Evolutionary conservation across 331 rosid genomes (phyloP).

Genomic region (Ulmus americana): DNA sequence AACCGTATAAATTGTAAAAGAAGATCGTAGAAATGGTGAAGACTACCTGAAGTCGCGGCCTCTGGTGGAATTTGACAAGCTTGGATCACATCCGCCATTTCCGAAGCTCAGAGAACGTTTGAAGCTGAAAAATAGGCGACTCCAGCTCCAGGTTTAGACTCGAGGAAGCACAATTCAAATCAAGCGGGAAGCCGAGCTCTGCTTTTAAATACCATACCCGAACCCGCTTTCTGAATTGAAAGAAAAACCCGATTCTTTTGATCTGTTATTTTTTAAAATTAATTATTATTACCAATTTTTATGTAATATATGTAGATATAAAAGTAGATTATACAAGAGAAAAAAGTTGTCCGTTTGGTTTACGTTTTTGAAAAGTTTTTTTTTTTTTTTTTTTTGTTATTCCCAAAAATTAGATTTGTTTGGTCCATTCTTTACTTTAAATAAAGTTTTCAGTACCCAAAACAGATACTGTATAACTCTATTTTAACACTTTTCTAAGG

Average conservation of each 20-base stretch:
- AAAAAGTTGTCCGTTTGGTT: too few relatives aligned
- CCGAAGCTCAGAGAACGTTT: constrained; percentile 5
- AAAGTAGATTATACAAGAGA: too few relatives aligned
- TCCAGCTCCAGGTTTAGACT: too few relatives aligned
- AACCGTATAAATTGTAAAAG: background rate
- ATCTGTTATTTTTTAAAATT: background rate
- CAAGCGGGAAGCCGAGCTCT: constrained; percentile 10
- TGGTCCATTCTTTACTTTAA: too few relatives aligned
- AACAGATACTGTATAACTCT: too few relatives aligned
- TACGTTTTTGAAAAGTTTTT: too few relatives aligned
- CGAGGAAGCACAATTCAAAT: background rate
- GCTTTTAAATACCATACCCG: background rate
- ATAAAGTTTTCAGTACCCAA: too few relatives aligned
- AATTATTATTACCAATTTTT: too few relatives aligned
- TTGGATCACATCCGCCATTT: constrained; percentile 13
- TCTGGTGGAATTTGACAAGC: constrained; percentile 8
- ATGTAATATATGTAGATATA: too few relatives aligned
- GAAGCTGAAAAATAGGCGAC: background rate
- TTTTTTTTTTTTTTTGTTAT: too few relatives aligned
- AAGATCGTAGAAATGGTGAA: background rate
- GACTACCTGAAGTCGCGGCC: constrained; percentile 11
- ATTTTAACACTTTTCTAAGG: too few relatives aligned
- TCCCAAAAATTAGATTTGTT: too few relatives aligned
- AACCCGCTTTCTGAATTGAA: background rate
- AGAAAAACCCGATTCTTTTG: background rate